Evolutionary conservation across 345 rosid species (phyloP).

Genomic region (Trapa incisa): DNA sequence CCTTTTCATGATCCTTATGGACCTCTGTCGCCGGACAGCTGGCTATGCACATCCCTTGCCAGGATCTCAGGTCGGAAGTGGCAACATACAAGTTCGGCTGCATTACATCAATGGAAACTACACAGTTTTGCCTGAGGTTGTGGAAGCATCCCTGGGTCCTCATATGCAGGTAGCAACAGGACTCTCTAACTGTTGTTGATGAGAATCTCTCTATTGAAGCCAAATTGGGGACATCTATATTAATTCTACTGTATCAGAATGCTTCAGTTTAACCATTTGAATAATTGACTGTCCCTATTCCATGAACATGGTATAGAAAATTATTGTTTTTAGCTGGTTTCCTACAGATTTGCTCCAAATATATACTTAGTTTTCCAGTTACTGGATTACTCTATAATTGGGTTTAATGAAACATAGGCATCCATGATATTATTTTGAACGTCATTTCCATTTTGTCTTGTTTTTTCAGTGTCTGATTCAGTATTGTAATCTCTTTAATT

Average conservation of each 20-base stretch:
- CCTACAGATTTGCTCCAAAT: too few relatives aligned
- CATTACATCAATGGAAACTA: slow-evolving; percentile 96
- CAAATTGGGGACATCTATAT: neutral
- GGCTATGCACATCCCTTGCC: slow-evolving; percentile 67
- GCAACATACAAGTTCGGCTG: slow-evolving; percentile 86
- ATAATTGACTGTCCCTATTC: neutral
- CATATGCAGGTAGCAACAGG: slow-evolving; percentile 77
- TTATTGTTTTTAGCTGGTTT: too few relatives aligned
- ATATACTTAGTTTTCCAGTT: too few relatives aligned
- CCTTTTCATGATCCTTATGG: slow-evolving; percentile 94
- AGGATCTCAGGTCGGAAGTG: slow-evolving; percentile 84
- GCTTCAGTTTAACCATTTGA: neutral
- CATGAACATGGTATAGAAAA: too few relatives aligned
- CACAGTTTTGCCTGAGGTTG: slow-evolving; percentile 96
- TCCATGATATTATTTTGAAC: too few relatives aligned
- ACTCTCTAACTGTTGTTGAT: neutral
- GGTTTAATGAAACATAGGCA: too few relatives aligned
- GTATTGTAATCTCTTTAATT: too few relatives aligned
- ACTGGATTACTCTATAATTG: too few relatives aligned
- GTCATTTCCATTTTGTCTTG: too few relatives aligned
- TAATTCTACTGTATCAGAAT: neutral
- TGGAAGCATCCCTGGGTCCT: slow-evolving; percentile 97
- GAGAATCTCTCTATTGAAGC: neutral
- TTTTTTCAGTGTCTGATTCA: too few relatives aligned
- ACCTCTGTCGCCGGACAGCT: slow-evolving; percentile 85